Percentiles rank a stretch among this genome's conserved stretches.
Conservation (phyloP, 2,329 filamentous ascomycete species). For the Fusarium aywerte region DNA sequence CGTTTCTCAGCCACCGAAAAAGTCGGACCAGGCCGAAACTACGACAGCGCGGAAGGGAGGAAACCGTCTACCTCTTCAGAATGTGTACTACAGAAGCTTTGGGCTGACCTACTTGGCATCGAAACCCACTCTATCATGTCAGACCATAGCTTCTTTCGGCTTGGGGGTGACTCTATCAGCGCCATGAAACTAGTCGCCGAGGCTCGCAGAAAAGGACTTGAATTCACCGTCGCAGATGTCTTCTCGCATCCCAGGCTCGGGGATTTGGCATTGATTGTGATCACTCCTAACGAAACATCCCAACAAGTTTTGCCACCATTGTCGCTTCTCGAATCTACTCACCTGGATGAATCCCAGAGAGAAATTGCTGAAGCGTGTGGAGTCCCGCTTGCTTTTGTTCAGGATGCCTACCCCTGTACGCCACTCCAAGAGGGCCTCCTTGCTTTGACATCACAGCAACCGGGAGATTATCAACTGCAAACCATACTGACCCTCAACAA, state of each 20-base stretch:
- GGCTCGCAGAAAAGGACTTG: not conserved
- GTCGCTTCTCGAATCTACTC: not conserved
- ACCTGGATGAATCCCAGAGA: not conserved
- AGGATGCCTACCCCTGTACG: constrained; percentile 62
- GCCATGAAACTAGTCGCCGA: not conserved
- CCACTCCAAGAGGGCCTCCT: constrained; percentile 62
- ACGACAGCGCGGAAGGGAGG: too few relatives aligned
- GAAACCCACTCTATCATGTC: not conserved
- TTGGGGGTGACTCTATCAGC: not conserved
- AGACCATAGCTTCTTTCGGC: not conserved
- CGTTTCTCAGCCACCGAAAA: too few relatives aligned
- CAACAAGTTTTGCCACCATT: too few relatives aligned
- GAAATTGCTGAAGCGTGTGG: constrained; percentile 1
- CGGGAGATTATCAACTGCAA: constrained; percentile 14
- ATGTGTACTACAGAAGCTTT: not conserved
- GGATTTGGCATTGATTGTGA: too few relatives aligned
- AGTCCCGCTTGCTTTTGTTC: constrained; percentile 41
- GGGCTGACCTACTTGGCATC: not conserved
- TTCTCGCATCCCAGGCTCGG: too few relatives aligned
- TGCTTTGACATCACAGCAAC: constrained; percentile 51
- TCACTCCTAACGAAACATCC: too few relatives aligned
- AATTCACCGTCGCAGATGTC: not conserved
- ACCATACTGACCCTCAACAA: constrained; percentile 3
- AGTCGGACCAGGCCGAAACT: too few relatives aligned
- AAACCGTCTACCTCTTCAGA: too few relatives aligned